Base-by-base conservation (phyloP, 1,284 basidiomycete species). In the Fomitopsis pinicola region DNA sequence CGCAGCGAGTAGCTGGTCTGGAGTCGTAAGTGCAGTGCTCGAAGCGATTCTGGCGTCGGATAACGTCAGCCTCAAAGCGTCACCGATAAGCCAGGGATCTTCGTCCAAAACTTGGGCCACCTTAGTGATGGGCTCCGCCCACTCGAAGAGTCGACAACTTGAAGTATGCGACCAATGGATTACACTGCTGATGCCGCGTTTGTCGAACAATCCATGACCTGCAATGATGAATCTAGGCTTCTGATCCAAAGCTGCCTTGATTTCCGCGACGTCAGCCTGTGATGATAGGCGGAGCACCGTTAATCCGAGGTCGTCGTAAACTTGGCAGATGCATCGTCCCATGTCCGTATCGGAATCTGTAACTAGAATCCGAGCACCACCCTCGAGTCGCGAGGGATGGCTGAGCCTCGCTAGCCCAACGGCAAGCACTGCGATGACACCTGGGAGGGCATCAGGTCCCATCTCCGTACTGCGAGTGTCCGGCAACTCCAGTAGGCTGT, bases 41-140 rank as follows among this genome's bases (percentile, higher is more conserved):
- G 10, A 36, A 22, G 22, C 22, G 30, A 5, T 15, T 30, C 28
- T 30, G 22, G 48, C 17, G 17, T 14, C 8, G 3, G 14, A 9
- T 3, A 58, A 33, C 3, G 42, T 57, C 9, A 42, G 42, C 9
- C 40, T 14, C 5, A 66, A 40, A 6, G 64, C 66, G 36, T 66
- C 66, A 12, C 60, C 59, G 7, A 68, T 12, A 0, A 44, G 35
- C 58, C 63, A 68, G 8, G 65, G 66, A 12, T 64, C 61, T 12
- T 33, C 46, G 15, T 38, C 44, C n/a, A 60, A 36, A 10, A 61
- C 17, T 22, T 42, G 7, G 1, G 53, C 59, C 5, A 68, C 17
- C 3, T 63, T 65, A 15, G 44, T 46, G 3, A 42, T 58, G 9
- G 53, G 50, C 33, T 66, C 35, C 45, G 64, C 58, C 65, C 65